Percentiles rank a stretch among this genome's conserved stretches.
Evolutionary conservation across 2,329 filamentous ascomycete genomes (phyloP).

Genomic region (Trichoderma arundinaceum): DNA sequence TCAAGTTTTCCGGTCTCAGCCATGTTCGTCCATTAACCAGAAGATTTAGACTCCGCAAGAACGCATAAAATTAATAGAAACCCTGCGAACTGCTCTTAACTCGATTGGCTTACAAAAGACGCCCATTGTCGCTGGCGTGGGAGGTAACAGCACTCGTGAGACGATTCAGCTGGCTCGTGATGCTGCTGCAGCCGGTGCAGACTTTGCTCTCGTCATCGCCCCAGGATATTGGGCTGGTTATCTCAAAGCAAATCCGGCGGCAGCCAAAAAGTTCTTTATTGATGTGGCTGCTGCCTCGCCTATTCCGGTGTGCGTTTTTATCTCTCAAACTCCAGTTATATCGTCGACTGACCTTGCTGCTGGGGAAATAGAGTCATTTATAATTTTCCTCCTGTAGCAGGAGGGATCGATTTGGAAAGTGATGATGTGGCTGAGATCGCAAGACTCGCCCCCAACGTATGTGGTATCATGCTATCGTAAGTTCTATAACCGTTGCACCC

Average conservation of each 20-base stretch:
- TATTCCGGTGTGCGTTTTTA: slow-evolving; percentile 1
- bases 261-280: neutral
- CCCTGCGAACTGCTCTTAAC: neutral
- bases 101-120: neutral
- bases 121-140: slow-evolving; percentile 9
- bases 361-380: neutral
- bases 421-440: slow-evolving; percentile 8
- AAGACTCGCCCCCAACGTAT: neutral
- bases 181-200: slow-evolving; percentile 2
- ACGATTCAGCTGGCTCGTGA: slow-evolving; percentile 16
- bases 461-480: slow-evolving; percentile 11
- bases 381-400: slow-evolving; percentile 15
- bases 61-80: neutral
- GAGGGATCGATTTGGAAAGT: slow-evolving; percentile 1
- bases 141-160: slow-evolving; percentile 19
- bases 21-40: neutral
- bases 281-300: slow-evolving; percentile 7
- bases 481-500: neutral
- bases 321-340: rapidly evolving
- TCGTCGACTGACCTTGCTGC: neutral
- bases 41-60: neutral
- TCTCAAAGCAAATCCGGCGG: neutral
- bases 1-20: no score
- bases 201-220: slow-evolving; percentile 11
- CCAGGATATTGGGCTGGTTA: slow-evolving; percentile 13